Evolutionary conservation across 2,329 filamentous ascomycete genomes (phyloP).

Genomic region (Pezicula neosporulosa): DNA sequence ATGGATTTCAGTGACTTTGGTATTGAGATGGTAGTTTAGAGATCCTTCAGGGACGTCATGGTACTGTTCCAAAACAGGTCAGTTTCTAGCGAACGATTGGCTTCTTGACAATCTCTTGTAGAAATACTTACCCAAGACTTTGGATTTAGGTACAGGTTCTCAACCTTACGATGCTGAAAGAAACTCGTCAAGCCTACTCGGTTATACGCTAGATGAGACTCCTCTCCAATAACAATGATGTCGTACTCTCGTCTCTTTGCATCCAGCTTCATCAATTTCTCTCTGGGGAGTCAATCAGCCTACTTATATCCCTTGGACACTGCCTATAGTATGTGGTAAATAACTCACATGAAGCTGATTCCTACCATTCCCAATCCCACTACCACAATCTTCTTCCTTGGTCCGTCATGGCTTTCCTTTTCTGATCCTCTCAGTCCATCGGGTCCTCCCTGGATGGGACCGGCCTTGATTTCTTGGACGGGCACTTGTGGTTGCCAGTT

Average conservation of each 20-base stretch:
- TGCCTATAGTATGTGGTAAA: too few species aligned
- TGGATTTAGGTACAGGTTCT: conserved; percentile 85
- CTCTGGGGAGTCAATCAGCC: conserved; percentile 44
- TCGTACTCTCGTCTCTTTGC: conserved; percentile 72
- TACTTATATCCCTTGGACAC: too few species aligned
- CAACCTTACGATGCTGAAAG: conserved; percentile 80
- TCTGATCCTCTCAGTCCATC: conserved; percentile 21
- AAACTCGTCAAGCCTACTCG: conserved; percentile 85
- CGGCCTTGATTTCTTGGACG: conserved; percentile 16
- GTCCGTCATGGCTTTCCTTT: conserved; percentile 15
- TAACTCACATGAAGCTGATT: conserved; percentile 77
- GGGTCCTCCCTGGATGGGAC: conserved; percentile 15
- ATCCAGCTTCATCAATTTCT: conserved; percentile 86
- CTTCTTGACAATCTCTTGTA: too few species aligned
- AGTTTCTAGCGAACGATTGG: neutral
- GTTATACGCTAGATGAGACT: conserved; percentile 86
- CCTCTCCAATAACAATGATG: conserved; percentile 83
- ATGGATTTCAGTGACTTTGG: conserved; percentile 65
- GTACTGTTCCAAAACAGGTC: conserved; percentile 17
- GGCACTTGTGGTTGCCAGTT: conserved; percentile 24
- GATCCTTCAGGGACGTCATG: conserved; percentile 49
- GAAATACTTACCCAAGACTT: conserved; percentile 65
- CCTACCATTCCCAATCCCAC: conserved; percentile 92
- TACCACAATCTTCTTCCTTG: conserved; percentile 70
- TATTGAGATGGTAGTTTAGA: conserved; percentile 73